Base-by-base conservation (phyloP, 441 rosid species). In the Euphorbia celastroides region DNA sequence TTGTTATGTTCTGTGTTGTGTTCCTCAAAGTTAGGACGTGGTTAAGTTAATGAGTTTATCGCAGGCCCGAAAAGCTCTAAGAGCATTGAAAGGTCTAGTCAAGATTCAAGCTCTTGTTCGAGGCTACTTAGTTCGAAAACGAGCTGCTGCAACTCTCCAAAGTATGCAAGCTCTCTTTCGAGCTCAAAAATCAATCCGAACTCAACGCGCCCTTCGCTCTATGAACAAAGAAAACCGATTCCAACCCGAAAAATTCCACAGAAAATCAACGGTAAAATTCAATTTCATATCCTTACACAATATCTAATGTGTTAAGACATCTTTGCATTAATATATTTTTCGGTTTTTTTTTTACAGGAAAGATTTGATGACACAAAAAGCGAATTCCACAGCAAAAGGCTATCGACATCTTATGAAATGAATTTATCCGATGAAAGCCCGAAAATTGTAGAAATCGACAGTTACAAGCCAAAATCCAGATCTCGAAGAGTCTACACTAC, bases 371-470 rank as follows among this genome's bases (percentile, higher is more conserved):
- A 92, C 34, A 31, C 82, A 0, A 82, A 92, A 74, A 86, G 86
- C 59, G 93, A 88, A 57, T 66, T 86, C n/a, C 93, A 87, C 72
- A 87, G 96, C 81, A 91, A 83, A 77, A 84, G 97, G 74, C 65
- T 86, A 6, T 84, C 87, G 44, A 61, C 81, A 42, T 79, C 86
- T 36, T 74, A 75, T 5, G 98, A 90, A 52, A 64, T 65, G 62
- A 77, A 70, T 68, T 70, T 69, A 2, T 75, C 74, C 1, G 95
- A 91, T 34, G 93, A 86, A 54, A 93, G 80, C 66, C 86, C 97
- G 4, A 93, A 86, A 74, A 93, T 86, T 2, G 99, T 93, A 10
- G 96, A 93, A 78, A 89, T 93, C 12, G 98, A 93, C 64, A 89
- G 96, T 0, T 84, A 64, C 79, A 91, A 81, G 79, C 87, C 92